Evolutionary conservation across 352 stramenopile genomes (phyloP), one percentile per base, ranked within the genome.

Genomic region (Globisporangium rhizosaccharum): DNA sequence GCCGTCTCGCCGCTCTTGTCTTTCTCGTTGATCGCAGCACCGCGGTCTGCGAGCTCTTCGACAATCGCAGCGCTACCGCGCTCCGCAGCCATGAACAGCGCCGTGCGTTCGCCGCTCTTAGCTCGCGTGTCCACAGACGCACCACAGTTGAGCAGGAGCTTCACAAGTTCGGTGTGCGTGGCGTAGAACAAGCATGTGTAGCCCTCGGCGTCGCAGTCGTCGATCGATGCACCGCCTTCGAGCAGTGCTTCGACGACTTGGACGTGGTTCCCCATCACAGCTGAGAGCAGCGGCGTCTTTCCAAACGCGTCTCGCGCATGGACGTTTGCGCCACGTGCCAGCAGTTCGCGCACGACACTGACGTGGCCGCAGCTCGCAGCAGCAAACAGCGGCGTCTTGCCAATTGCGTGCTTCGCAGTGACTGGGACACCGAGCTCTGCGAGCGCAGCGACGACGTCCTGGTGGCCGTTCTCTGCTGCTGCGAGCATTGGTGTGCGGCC

Each of bases 121-220:
- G 57, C 57, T 6, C 41, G 48, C 10, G 42, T 15, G 23, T 23
- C 23, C 20, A 57, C 57, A 17, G 28, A n/a, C 33, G 57, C 50
- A 1, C 57, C 50, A 3, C 57, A 50, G 2, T n/a, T n/a, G 28
- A 63, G 41, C 36, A 63, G 50, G 41, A 63, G 17, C 30, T 50
- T 46, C 25, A 49, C 42, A 15, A 63, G 47, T 3, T 47, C 41
- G 25, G 20, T 50, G 25, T 47, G 57, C 4, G 50, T 63, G 2
- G 57, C 57, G 42, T 63, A 63, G 28, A 57, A 63, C n/a, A 63
- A 45, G 45, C 57, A 52, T n/a, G 50, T 49, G 41, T 63, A 52
- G 11, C 59, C 52, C 28, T 65, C 59, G 7, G 30, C 49, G 39
- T 60, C 59, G 2, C 41, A 37, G 17, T 41, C 51, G 39, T 60